phyloP scores from a whole-genome alignment of 192 early-diverging fungal genomes.

The Dimargaris cristalligena region DNA sequence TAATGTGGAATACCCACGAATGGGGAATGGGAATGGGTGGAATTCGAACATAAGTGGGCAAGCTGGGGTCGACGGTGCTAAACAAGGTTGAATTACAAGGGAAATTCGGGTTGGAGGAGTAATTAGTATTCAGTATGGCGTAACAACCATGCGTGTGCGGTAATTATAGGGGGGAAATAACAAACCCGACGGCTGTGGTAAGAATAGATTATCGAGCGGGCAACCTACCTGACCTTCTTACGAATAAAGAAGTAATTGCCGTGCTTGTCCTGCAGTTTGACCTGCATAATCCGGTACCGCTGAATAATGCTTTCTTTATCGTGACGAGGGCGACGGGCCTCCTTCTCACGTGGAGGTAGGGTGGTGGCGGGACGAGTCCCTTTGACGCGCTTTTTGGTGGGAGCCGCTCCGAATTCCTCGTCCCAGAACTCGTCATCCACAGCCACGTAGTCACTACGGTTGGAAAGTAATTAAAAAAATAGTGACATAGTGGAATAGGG shows the following conservation, averaged over 20 bases:
- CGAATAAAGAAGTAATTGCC: constrained; percentile 76
- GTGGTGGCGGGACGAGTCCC: neutral
- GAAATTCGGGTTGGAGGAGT: no score
- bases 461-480: no score
- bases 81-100: no score
- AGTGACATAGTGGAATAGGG: no score
- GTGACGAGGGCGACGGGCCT: constrained; percentile 4
- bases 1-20: constrained; percentile 74
- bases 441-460: constrained; percentile 53
- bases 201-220: no score
- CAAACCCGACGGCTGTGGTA: no score
- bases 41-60: constrained; percentile 80
- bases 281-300: constrained; percentile 75
- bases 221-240: constrained; percentile 49
- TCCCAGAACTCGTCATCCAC: constrained; percentile 80
- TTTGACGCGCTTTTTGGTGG: constrained; percentile 18
- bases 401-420: constrained; percentile 27
- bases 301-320: constrained; percentile 53
- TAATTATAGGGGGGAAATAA: no score
- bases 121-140: no score
- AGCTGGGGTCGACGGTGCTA: constrained; percentile 58
- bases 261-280: constrained; percentile 66
- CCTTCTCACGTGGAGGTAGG: neutral
- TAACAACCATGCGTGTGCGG: no score
- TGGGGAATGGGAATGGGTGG: constrained; percentile 67